Evolutionary conservation across 2,329 filamentous ascomycete species (phyloP), one percentile per base, ranked within the genome.

Genomic region (Colletotrichum truncatum): DNA sequence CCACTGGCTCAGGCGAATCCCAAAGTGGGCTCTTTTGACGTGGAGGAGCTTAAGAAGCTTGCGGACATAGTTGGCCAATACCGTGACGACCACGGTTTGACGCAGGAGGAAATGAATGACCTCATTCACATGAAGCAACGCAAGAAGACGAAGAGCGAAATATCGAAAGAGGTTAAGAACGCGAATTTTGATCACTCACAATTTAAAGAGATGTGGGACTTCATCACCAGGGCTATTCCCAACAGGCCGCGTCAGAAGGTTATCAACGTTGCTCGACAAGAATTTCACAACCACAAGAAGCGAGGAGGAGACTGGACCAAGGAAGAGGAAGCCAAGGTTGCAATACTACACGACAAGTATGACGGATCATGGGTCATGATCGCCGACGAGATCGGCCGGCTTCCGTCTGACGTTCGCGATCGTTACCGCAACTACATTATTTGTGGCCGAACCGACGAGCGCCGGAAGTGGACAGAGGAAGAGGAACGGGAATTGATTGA

Each of bases 401-500:
- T 88, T 38, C 82, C 86, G 0, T 85, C 88, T 65, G 90, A 93
- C 72, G 83, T 89, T 55, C 85, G 90, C 53, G 91, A 93, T 73
- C 87, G 91, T 4, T 92, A 89, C 81, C 84, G 89, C 38, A 91
- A 93, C 70, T 89, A 91, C 70, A 77, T 91, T 21, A 78, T 89
- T 46, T 89, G 87, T 57, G 85, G 85, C 18, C 80, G 84, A 6
- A 79, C 81, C 60, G 82, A 81, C 30, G 16, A 18, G 10, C 84
- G 80, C 41, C 84, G 85, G 32, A 75, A 78, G 1, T 94, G 92
- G 91, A 81, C 80, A 2, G 76, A 84, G 16, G 80, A 84, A 0
- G 91, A 94, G 70, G 88, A 91, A 70, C 75, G 78, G 0, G 76
- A 73, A 9, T 77, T 93, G 25, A 79, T 81, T 1, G 73, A 78